Conservation (phyloP, 2,329 filamentous ascomycete species). For the Fusarium udum region DNA sequence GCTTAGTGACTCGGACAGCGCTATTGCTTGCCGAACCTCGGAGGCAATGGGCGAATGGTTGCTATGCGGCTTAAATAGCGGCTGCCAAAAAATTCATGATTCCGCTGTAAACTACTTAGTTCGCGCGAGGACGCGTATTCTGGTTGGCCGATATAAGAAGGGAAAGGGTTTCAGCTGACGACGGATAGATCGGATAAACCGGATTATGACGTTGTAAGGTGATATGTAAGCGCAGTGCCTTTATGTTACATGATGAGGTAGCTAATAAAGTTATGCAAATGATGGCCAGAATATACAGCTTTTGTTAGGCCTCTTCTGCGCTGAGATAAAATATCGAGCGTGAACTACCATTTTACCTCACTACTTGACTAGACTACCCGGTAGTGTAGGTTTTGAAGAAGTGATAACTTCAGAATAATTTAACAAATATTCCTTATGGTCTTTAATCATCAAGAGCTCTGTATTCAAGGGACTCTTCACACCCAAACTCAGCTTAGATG, state of each 20-base stretch:
- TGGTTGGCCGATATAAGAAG: background rate
- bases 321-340: background rate
- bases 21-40: background rate
- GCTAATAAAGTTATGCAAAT: background rate
- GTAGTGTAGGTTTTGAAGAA: fast-evolving
- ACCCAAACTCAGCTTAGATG: too few species aligned
- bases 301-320: fast-evolving
- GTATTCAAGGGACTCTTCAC: too few species aligned
- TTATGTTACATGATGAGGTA: fast-evolving
- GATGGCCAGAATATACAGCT: fast-evolving
- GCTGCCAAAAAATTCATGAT: background rate
- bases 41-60: background rate
- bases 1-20: background rate
- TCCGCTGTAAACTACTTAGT: background rate
- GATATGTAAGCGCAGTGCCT: background rate
- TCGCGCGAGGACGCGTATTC: background rate
- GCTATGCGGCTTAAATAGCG: background rate
- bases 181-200: background rate
- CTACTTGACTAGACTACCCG: background rate
- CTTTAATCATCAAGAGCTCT: fast-evolving
- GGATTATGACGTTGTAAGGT: background rate
- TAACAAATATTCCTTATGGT: fast-evolving
- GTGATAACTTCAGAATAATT: background rate
- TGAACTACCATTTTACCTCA: fast-evolving
- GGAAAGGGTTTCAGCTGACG: background rate